phyloP scores from a whole-genome alignment of 371 early-diverging fungal genomes.

The Mortierella sp. region DNA sequence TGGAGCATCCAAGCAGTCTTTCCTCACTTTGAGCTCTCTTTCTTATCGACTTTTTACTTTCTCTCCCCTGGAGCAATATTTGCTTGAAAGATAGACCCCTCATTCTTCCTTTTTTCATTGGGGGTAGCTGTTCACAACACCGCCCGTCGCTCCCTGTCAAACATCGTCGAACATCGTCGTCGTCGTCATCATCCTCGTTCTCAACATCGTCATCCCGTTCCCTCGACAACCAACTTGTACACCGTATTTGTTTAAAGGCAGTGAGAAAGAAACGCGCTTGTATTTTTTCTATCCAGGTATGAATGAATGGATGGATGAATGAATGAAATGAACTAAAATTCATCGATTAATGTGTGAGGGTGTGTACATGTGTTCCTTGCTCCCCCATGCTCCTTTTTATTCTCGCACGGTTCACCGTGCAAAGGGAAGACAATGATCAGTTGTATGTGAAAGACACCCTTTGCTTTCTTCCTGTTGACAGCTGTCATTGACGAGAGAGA shows the following conservation, averaged over 20 bases:
- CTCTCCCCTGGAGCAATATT: neutral
- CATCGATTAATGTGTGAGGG: too few species aligned
- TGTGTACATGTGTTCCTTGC: neutral
- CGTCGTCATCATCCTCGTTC: neutral
- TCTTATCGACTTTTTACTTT: neutral
- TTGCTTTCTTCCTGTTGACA: neutral
- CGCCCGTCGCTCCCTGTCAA: neutral
- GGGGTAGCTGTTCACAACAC: neutral
- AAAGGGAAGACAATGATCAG: neutral
- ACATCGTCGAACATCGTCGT: neutral
- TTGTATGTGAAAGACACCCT: neutral
- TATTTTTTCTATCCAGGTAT: neutral
- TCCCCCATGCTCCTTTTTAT: neutral
- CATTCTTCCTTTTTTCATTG: neutral
- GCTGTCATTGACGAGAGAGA: too few species aligned
- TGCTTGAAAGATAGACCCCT: neutral
- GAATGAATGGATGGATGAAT: neutral
- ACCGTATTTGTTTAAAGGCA: neutral
- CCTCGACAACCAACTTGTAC: neutral
- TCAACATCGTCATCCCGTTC: neutral
- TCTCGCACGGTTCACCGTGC: conserved; percentile 5
- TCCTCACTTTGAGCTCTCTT: neutral
- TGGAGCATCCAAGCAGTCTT: too few species aligned
- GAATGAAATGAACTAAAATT: neutral
- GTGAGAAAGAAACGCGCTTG: neutral